Evolutionary conservation across 805 yeast genomes (phyloP).

Genomic region (Wickerhamiella occidentalis): DNA sequence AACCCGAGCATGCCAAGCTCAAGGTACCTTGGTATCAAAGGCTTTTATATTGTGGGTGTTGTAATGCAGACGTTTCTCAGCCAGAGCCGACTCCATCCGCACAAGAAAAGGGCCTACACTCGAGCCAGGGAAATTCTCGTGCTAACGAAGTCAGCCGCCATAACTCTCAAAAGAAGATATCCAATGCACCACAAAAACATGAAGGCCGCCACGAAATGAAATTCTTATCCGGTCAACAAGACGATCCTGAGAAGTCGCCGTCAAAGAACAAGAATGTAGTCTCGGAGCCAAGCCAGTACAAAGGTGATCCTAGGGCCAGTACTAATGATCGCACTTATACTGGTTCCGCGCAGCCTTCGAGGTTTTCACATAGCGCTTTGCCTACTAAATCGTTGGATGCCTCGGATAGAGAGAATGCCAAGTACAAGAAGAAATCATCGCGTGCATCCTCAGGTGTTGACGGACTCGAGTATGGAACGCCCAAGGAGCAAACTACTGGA

Average conservation of each 20-base stretch:
- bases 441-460: not conserved
- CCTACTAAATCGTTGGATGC: not conserved
- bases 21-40: slow-evolving; percentile 4
- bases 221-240: not conserved
- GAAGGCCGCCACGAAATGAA: slow-evolving; percentile 3
- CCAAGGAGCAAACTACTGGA: not conserved
- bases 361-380: not conserved
- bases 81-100: not conserved
- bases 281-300: not conserved
- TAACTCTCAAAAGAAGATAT: not conserved
- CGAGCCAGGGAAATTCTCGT: not conserved
- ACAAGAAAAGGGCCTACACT: not conserved
- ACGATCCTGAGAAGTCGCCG: not conserved
- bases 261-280: not conserved
- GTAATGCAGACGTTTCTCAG: not conserved
- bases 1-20: not conserved
- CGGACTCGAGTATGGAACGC: not conserved
- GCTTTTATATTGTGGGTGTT: slow-evolving; percentile 3
- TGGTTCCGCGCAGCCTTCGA: not conserved
- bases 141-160: not conserved
- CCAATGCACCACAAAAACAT: not conserved
- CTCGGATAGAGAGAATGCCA: not conserved
- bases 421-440: not conserved
- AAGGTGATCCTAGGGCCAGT: not conserved
- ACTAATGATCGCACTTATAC: not conserved